Evolutionary conservation across 805 yeast species (phyloP).

Genomic region (Suhomyces sp.): DNA sequence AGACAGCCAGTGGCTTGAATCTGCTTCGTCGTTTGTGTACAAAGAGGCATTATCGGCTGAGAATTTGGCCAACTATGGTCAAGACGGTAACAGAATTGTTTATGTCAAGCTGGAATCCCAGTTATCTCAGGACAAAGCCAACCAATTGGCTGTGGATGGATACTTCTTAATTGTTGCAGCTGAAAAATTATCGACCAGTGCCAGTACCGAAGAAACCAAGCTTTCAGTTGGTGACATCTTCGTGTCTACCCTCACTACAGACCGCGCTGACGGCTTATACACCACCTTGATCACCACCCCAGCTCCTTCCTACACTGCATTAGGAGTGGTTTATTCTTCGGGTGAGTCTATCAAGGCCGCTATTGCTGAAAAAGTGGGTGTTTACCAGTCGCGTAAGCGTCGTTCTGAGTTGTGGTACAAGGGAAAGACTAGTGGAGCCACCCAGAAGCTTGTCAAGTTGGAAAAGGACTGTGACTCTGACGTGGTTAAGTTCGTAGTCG

Average conservation of each 20-base stretch:
- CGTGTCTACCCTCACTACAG: slow-evolving; percentile 60
- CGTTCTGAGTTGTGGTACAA: slow-evolving; percentile 89
- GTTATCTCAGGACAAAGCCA: slow-evolving; percentile 21
- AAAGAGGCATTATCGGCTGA: slow-evolving; percentile 12
- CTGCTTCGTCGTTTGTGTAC: slow-evolving; percentile 23
- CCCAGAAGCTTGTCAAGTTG: slow-evolving; percentile 67
- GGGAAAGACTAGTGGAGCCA: slow-evolving; percentile 95
- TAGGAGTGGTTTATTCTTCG: slow-evolving; percentile 92
- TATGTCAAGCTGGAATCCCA: slow-evolving; percentile 15
- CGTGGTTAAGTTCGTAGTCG: slow-evolving; percentile 81
- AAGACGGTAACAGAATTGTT: slow-evolving; percentile 30
- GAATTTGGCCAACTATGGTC: slow-evolving; percentile 15
- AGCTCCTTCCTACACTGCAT: slow-evolving; percentile 47
- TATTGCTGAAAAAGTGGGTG: slow-evolving; percentile 77
- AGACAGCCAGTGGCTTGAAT: slow-evolving; percentile 11
- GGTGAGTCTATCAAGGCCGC: slow-evolving; percentile 78
- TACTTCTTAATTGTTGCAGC: slow-evolving; percentile 32
- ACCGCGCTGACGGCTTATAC: slow-evolving; percentile 80
- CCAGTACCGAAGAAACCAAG: slow-evolving; percentile 14
- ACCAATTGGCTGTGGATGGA: slow-evolving; percentile 29
- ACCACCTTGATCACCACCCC: slow-evolving; percentile 80
- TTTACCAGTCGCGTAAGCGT: slow-evolving; percentile 83
- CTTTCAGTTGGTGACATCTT: slow-evolving; percentile 45
- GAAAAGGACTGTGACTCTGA: slow-evolving; percentile 91
- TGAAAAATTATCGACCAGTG: slow-evolving; percentile 25